phyloP scores from a whole-genome alignment of 306 rosid species.

The Medicago lupulina region DNA sequence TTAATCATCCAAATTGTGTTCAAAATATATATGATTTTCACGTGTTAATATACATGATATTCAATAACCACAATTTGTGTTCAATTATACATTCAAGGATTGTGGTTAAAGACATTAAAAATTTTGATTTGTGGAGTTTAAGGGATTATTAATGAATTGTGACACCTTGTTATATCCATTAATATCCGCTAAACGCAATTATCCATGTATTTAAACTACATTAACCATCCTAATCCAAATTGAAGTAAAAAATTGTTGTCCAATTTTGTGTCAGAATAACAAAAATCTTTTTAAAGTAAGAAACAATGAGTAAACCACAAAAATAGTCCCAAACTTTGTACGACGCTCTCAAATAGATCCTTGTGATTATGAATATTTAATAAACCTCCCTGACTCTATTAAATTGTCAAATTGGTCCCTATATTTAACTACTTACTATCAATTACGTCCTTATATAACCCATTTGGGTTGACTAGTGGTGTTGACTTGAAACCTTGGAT shows the following conservation, averaged over 20 bases:
- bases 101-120: not conserved
- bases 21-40: not conserved
- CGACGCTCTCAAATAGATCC: too few species aligned
- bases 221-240: not conserved
- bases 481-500: too few species aligned
- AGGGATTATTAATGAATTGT: not conserved
- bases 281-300: too few species aligned
- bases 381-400: too few species aligned
- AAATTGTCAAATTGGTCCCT: too few species aligned
- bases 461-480: too few species aligned
- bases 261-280: not conserved
- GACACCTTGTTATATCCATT: not conserved
- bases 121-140: not conserved
- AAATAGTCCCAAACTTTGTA: too few species aligned
- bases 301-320: too few species aligned
- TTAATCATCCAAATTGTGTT: not conserved
- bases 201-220: not conserved
- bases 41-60: not conserved
- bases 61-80: not conserved
- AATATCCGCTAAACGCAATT: not conserved
- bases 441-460: too few species aligned
- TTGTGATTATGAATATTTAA: too few species aligned
- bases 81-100: not conserved
- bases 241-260: not conserved
- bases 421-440: too few species aligned